Base-by-base conservation (phyloP, 1,284 basidiomycete genomes). In the Ustilago nuda region DNA sequence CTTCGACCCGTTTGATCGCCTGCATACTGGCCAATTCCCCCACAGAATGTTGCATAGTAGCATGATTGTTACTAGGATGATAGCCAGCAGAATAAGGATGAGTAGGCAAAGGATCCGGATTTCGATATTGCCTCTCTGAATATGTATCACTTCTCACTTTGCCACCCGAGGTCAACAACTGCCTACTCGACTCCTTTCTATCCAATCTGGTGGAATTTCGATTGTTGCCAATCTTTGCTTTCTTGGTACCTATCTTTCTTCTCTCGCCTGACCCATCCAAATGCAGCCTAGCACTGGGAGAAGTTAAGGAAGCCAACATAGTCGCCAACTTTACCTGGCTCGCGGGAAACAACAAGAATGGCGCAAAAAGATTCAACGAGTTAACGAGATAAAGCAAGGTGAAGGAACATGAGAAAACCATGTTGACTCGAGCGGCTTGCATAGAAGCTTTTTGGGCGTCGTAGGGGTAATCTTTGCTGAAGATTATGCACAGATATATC, bases 311-410 rank as follows among this genome's bases (percentile, higher is more conserved):
- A 1, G 67, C 58, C 0, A 75, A 56, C 63, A 66, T 66, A 12
- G 61, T 62, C 23, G 70, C 70, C 8, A 72, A 50, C 61, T 54
- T 67, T 9, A 72, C 57, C 17, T 72, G 70, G n/a, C 61, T 64
- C 0, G 61, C 53, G 4, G 70, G 70, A 50, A 67, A 72, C 4
- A 72, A 61, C 8, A 75, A 33, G 43, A 75, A 71, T 2, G 72
- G 72, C 3, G 67, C 67, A 23, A 75, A 70, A 3, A 75, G 59
- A 39, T 75, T 75, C 37, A 70, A 30, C 9, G 48, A 58, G 33
- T 75, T 71, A 54, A 75, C 2, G 4, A 62, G 32, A 19, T 70
- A 71, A 11, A 75, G 63, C 8, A 70, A 11, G 7, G 72, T 63
- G 56, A 75, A 75, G 8, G 50, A n/a, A 15, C 23, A 33, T 7